Base-by-base conservation (phyloP, 2,329 filamentous ascomycete species). In the Acrodontium crateriforme region DNA sequence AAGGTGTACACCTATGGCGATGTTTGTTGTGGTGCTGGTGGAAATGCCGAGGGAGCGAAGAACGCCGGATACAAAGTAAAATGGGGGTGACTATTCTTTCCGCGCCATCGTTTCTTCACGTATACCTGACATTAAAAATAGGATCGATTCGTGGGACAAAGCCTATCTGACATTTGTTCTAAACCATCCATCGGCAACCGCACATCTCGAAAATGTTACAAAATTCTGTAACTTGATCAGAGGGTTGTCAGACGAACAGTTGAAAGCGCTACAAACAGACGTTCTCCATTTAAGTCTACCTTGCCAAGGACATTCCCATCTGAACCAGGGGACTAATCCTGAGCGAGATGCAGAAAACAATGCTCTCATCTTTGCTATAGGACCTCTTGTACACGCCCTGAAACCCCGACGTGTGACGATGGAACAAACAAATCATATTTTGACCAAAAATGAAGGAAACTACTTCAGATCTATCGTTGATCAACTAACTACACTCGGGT, bases 341-440 rank as follows among this genome's bases (percentile, higher is more conserved):
- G n/a, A n/a, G n/a, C n/a, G n/a, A n/a, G n/a, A n/a, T n/a, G n/a
- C n/a, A n/a, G n/a, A n/a, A n/a, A n/a, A n/a, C n/a, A n/a, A n/a
- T n/a, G n/a, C n/a, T n/a, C n/a, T n/a, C n/a, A n/a, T n/a, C n/a
- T n/a, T n/a, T n/a, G n/a, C n/a, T n/a, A n/a, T n/a, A n/a, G n/a
- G n/a, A n/a, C n/a, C n/a, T n/a, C n/a, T n/a, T n/a, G n/a, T n/a
- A n/a, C n/a, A n/a, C n/a, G n/a, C n/a, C n/a, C n/a, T n/a, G n/a
- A n/a, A n/a, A n/a, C 81, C 83, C 0, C 64, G 82, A 0, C 46
- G 89, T 0, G 67, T 81, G 2, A 91, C 81, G 0, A 6, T 25
- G 24, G 83, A 92, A 42, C 78, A 92, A 45, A 85, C 82, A 0
- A 74, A 71, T 28, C 81, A 80, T 0, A 63, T 91, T 1, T 50